Conservation (phyloP, 371 early-diverging fungal species). For the Mucor circinelloides region DNA sequence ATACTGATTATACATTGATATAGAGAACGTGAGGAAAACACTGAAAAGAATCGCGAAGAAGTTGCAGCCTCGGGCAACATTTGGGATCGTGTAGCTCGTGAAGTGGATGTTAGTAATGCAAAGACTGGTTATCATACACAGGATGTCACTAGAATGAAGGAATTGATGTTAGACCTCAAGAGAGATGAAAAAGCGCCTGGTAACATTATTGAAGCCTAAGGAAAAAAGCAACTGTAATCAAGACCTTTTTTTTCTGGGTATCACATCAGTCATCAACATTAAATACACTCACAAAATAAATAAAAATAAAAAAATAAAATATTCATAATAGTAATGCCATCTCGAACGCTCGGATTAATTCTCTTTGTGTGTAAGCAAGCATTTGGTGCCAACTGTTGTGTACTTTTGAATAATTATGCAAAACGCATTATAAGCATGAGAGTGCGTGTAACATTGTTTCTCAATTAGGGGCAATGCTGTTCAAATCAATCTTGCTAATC, state of each 20-base stretch:
- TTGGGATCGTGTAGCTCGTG: slow-evolving; percentile 77
- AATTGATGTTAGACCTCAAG: slow-evolving; percentile 79
- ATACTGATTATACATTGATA: not conserved
- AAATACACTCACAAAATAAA: not conserved
- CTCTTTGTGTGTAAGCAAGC: not conserved
- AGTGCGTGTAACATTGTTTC: not conserved
- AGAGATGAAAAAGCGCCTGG: slow-evolving; percentile 84
- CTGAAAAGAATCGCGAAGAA: slow-evolving; percentile 59
- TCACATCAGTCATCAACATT: not conserved
- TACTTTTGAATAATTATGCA: not conserved
- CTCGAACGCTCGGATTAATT: not conserved
- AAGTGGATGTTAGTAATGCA: slow-evolving; percentile 63
- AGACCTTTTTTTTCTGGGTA: not conserved
- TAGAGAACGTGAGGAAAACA: slow-evolving; percentile 58
- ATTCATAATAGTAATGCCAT: not conserved
- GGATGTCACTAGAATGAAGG: slow-evolving; percentile 83
- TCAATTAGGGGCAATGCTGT: no score
- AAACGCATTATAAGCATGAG: not conserved
- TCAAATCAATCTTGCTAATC: no score
- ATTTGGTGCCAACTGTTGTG: not conserved
- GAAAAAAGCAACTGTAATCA: not conserved
- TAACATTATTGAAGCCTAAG: slow-evolving; percentile 49
- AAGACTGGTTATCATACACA: slow-evolving; percentile 44
- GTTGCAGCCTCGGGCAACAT: slow-evolving; percentile 63
- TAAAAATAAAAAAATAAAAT: not conserved